Base-by-base conservation (phyloP, 2,329 filamentous ascomycete species). In the Ophiostoma australiae region DNA sequence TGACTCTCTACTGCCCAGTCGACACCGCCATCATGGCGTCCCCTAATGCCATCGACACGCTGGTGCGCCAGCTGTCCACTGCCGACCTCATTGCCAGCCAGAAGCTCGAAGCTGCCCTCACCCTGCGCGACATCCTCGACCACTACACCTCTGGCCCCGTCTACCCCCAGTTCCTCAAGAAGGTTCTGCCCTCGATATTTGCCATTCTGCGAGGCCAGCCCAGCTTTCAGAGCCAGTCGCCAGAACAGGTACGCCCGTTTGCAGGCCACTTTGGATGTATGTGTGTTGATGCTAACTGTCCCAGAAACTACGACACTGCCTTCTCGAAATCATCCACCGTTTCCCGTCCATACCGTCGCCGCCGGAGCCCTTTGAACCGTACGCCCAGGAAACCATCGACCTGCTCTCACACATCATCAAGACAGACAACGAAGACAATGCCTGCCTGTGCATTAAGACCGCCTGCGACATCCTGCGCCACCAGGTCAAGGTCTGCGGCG, bases 341-440 rank as follows among this genome's bases (percentile, higher is more conserved):
- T 81, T 99, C 66, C 88, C 88, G 6, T 85, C 93, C 80, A 76
- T 89, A 83, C 85, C 83, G n/a, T 88, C 85, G 55, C 90, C 92
- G 1, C 81, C 88, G 70, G 93, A 97, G 76, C 89, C 89, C 0
- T 90, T 97, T 80, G 94, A 98, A 79, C 91, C 90, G 0, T 96
- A 94, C 80, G 94, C 94, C 55, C 87, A 89, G 74, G 92, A 96
- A 78, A 90, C 97, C 73, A 92, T 97, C 72, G 94, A 97, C 78
- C 85, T 97, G 75, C 85, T 98, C 74, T 94, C 98, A 89, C 87
- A 88, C 70, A 83, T 99, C 72, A 93, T 98, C 72, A 89, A 90
- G 75, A 90, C 89, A 61, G 95, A 99, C 80, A 99, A 99, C 76
- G 95, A 99, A 81, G 95, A 99, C 74, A 99, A 99, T 84, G 95